Base-by-base conservation (phyloP, 805 yeast species). In the Debaryomyces hansenii region DNA sequence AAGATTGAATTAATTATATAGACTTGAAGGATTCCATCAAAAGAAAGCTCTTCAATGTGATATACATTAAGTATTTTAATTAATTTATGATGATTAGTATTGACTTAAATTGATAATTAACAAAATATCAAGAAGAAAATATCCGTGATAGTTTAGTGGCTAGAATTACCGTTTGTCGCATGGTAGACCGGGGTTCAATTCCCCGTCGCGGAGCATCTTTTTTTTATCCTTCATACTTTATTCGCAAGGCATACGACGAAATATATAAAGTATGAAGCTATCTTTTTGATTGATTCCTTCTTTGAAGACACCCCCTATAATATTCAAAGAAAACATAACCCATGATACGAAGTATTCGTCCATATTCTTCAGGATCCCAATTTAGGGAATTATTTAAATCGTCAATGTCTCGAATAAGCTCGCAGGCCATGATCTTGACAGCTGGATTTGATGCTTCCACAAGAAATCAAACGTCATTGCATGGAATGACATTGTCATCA, bases 401-500 rank as follows among this genome's bases (percentile, higher is more conserved):
- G 10, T 54, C 70, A 20, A 71, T 72, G 76, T 53, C 73, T 15
- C 54, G 74, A 16, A 56, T 72, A 12, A 55, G 72, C 15, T 60
- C 70, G 4, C 78, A 68, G 46, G 77, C 78, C 5, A 72, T 72
- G 78, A 63, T 72, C 5, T 56, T 72, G 29, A 72, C 77, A 5
- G 66, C 74, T 5, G 72, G 69, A 9, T 50, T 52, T 12, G 57
- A 55, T 4, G 41, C 51, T 33, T 50, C 45, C 24, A 42, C 42
- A 18, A 41, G 32, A 10, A 37, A 43, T 5, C 3, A 31, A 11
- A 33, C 41, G 16, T 42, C 35, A 21, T 65, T 74, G 33, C 85
- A 78, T 64, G 97, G 97, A 0, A 81, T 88, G 73, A 90, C 97
- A 0, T 70, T 92, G 1, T 87, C 96, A 2, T 89, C 96, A 1